Evolutionary conservation across 2,329 filamentous ascomycete genomes (phyloP).

Genomic region (Hypomyces rosellus): DNA sequence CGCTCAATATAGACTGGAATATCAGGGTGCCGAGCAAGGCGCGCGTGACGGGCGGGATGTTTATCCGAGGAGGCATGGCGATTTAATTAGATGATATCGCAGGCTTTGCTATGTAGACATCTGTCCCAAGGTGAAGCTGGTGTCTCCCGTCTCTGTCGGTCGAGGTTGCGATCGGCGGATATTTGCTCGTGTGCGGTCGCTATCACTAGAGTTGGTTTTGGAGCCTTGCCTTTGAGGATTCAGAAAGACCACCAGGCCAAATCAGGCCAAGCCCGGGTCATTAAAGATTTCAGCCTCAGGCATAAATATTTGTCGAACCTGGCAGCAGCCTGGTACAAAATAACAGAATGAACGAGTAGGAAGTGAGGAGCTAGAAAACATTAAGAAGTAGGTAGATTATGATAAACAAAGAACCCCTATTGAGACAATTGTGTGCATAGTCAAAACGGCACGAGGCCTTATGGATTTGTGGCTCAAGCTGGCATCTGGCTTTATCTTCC

Average conservation of each 20-base stretch:
- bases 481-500: too few relatives aligned
- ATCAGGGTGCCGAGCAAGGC: constrained; percentile 69
- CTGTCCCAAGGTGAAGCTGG: neutral
- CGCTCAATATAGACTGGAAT: constrained; percentile 75
- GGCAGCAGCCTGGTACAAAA: too few relatives aligned
- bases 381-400: too few relatives aligned
- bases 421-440: too few relatives aligned
- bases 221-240: constrained; percentile 2
- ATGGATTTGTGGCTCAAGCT: too few relatives aligned
- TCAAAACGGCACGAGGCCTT: too few relatives aligned
- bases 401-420: too few relatives aligned
- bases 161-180: neutral
- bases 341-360: neutral
- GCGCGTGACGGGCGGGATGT: constrained; percentile 87
- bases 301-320: neutral
- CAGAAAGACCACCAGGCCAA: neutral
- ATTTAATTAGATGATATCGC: constrained; percentile 10
- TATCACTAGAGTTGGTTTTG: neutral
- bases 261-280: neutral
- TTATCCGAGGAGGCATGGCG: constrained; percentile 74
- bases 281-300: neutral
- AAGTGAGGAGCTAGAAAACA: neutral
- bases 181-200: constrained; percentile 5
- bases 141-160: neutral
- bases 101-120: too few relatives aligned